A percentile compares a stretch with the other conserved stretches of the same genome.
These are phyloP conservation scores for Microdochium bolleyi DNA, from an alignment of 2,329 filamentous ascomycete genomes.

Conservation along the genomic window DNA sequence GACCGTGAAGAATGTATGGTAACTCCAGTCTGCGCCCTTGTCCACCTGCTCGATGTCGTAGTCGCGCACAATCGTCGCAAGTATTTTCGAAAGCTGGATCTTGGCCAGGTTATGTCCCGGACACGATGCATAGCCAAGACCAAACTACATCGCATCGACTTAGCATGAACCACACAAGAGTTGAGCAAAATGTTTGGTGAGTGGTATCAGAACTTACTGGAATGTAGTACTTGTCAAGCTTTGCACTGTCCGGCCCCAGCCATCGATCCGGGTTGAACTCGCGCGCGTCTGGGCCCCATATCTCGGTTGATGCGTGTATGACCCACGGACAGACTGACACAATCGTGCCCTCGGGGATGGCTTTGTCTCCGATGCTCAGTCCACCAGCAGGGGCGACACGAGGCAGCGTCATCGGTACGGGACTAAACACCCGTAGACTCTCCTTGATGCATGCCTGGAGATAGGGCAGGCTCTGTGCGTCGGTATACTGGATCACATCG, in stretches of 20 bases:
- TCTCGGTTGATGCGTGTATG: not conserved
- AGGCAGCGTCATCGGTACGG: slow-evolving; percentile 3
- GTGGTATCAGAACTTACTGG: not conserved
- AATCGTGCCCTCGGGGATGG: slow-evolving; percentile 11
- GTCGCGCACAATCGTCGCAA: not conserved
- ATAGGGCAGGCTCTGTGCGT: slow-evolving; percentile 13
- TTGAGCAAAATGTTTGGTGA: not conserved
- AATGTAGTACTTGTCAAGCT: not conserved
- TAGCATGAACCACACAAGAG: too few relatives aligned
- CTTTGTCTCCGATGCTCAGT: slow-evolving; percentile 8
- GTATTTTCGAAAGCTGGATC: not conserved
- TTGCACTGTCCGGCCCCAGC: not conserved
- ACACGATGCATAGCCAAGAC: not conserved
- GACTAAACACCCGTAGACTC: slow-evolving; percentile 12
- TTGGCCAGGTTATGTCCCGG: not conserved
- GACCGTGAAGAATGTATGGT: not conserved
- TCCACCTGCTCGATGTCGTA: not conserved
- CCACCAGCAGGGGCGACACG: slow-evolving; percentile 9
- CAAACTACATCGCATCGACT: not conserved
- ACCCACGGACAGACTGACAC: not conserved
- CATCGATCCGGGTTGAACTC: slow-evolving; percentile 1
- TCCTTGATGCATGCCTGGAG: slow-evolving; percentile 17
- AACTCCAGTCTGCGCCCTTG: not conserved
- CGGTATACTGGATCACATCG: slow-evolving; percentile 5
- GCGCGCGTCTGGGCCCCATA: not conserved